Base-by-base conservation (phyloP, 78 protist species). In the Tieghemostelium lacteum region DNA sequence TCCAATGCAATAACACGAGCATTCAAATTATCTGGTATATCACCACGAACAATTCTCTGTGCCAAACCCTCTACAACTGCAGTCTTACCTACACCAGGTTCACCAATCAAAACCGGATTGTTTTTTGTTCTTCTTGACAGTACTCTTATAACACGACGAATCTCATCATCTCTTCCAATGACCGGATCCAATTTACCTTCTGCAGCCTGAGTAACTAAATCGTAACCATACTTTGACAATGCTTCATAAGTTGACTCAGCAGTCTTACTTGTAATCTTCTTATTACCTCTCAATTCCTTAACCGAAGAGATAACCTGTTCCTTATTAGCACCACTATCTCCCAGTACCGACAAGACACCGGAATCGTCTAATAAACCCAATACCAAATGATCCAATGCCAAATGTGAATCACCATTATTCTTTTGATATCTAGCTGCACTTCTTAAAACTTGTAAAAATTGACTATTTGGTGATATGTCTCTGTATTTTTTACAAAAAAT, bases 31-130 rank as follows among this genome's bases (percentile, higher is more conserved):
- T 95, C 94, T 1, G 99, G 99, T 50, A 99, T 98, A 60, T 98
- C 99, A 45, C 99, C 99, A 34, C 58, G 36, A 2, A 97, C 97
- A 34, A 99, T 98, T 39, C 99, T 86, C 78, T 98, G 99, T 3
- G 99, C 99, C 40, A 99, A 75, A 20, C 99, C 99, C 49, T 99
- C 99, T 5, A 96, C 99, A 1, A 99, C 92, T 19, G 99, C 98
- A 20, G 98, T 97, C 76, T 97, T 73, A 49, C 87, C 96, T 26
- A 92, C 98, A n/a, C 99, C 99, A 0, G 99, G 99, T 65, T 95
- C 98, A 31, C 99, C 99, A 31, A 98, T 95, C 31, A 99, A 97
- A 16, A 97, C 98, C 3, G 99, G 99, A 80, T 98, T 99, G 96
- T 98, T 98, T 95, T 99, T 99, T 1, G 98, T 95, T 39, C 99